phyloP scores from a whole-genome alignment of 2,329 filamentous ascomycete genomes.

The Colletotrichum sansevieriae region DNA sequence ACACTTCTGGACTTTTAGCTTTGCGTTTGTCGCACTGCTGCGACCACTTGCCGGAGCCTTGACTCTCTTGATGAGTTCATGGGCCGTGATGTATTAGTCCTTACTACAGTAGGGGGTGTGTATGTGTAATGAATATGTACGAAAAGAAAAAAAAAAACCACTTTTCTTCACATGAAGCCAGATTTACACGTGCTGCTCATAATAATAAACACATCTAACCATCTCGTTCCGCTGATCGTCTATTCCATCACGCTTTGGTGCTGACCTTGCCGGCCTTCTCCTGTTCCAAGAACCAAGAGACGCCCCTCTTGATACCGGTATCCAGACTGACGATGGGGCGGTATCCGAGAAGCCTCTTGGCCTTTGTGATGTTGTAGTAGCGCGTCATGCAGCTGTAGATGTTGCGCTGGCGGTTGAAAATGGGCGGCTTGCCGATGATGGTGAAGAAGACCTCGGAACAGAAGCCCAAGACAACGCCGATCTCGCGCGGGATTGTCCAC shows the following conservation, averaged over 20 bases:
- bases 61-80: neutral
- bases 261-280: slow-evolving; percentile 52
- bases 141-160: neutral
- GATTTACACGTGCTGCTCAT: slow-evolving; percentile 9
- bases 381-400: slow-evolving; percentile 80
- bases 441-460: slow-evolving; percentile 65
- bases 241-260: slow-evolving; percentile 25
- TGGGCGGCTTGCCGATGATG: slow-evolving; percentile 65
- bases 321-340: slow-evolving; percentile 74
- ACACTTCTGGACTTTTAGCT: neutral
- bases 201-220: neutral
- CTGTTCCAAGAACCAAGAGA: slow-evolving; percentile 68
- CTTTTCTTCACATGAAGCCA: slow-evolving; percentile 20
- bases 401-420: slow-evolving; percentile 71
- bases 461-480: slow-evolving; percentile 66
- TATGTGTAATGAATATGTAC: slow-evolving; percentile 24
- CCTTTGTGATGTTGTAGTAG: slow-evolving; percentile 84
- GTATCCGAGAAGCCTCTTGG: slow-evolving; percentile 78
- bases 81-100: slow-evolving; percentile 26
- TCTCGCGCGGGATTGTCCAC: slow-evolving; percentile 65
- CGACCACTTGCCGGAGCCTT: neutral
- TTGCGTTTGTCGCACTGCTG: neutral
- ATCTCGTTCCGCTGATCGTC: too few relatives aligned
- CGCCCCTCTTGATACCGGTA: slow-evolving; percentile 70
- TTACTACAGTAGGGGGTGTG: slow-evolving; percentile 8